A percentile compares a stretch with the other conserved stretches of the same genome.
These are phyloP conservation scores for Candida wancherniae DNA, from an alignment of 805 yeast species.

Conservation along the genomic window DNA sequence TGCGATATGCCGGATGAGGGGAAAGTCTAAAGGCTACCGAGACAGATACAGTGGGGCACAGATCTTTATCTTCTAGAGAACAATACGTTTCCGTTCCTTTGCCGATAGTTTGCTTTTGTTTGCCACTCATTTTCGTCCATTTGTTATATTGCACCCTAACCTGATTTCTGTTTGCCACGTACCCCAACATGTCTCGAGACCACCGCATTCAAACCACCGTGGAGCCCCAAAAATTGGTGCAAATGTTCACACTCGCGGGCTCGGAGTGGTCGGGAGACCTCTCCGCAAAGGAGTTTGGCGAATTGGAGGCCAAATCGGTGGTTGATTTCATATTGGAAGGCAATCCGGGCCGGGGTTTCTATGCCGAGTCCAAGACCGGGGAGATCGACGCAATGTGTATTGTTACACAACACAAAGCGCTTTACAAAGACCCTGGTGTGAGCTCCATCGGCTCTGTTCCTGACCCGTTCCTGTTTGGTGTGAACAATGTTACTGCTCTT, in stretches of 20 bases:
- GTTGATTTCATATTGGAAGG: constrained; percentile 16
- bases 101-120: no score
- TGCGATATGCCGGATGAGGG: no score
- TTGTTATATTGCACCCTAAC: no score
- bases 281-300: constrained; percentile 22
- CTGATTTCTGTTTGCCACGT: no score
- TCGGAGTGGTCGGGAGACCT: constrained; percentile 22
- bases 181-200: constrained; percentile 11
- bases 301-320: constrained; percentile 13
- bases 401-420: constrained; percentile 24
- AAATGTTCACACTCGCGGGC: constrained; percentile 21
- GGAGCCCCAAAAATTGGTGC: constrained; percentile 20
- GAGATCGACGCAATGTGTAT: constrained; percentile 21
- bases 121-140: no score
- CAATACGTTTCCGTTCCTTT: no score
- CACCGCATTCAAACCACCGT: constrained; percentile 17
- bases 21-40: no score
- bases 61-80: no score
- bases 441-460: constrained; percentile 24
- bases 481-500: constrained; percentile 26
- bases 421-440: constrained; percentile 23
- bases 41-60: no score
- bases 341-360: constrained; percentile 22
- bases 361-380: constrained; percentile 20
- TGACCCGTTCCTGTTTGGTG: constrained; percentile 29